phyloP scores from a whole-genome alignment of 2,329 filamentous ascomycete genomes.

The Albifimbria verrucaria region DNA sequence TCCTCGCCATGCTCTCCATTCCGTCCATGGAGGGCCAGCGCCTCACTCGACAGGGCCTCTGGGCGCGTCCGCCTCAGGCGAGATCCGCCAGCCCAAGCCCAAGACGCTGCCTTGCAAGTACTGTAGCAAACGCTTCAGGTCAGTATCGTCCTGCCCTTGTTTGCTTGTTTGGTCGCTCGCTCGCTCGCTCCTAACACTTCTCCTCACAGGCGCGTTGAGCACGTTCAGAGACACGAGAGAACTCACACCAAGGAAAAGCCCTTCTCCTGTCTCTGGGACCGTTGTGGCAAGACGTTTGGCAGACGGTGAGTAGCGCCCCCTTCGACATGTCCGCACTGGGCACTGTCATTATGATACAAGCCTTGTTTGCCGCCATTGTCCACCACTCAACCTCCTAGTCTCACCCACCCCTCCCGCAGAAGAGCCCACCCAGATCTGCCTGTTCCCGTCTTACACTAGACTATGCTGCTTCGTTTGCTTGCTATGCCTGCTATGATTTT shows the following conservation, averaged over 20 bases:
- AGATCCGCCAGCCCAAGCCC: conserved; percentile 55
- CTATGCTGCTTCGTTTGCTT: neutral
- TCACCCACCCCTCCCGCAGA: neutral
- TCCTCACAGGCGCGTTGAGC: conserved; percentile 58
- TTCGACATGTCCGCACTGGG: neutral
- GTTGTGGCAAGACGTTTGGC: conserved; percentile 61
- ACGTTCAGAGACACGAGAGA: conserved; percentile 61
- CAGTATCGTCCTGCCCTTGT: conserved; percentile 25
- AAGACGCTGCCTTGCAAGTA: conserved; percentile 62
- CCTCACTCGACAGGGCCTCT: conserved; percentile 25
- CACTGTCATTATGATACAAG: neutral
- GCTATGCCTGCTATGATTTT: neutral
- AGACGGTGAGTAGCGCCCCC: conserved; percentile 47
- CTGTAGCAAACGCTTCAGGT: conserved; percentile 62
- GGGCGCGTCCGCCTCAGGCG: conserved; percentile 41
- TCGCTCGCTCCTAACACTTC: neutral
- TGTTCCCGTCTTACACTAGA: neutral
- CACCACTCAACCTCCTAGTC: conserved; percentile 3
- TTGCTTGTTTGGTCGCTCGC: neutral
- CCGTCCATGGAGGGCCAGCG: conserved; percentile 48
- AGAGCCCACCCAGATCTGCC: neutral
- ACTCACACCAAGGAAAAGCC: conserved; percentile 66
- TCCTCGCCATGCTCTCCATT: conserved; percentile 45
- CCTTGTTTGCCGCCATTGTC: neutral
- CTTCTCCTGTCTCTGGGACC: conserved; percentile 56